Evolutionary conservation across 2,329 filamentous ascomycete genomes (phyloP).

Genomic region (Polychaeton citri): DNA sequence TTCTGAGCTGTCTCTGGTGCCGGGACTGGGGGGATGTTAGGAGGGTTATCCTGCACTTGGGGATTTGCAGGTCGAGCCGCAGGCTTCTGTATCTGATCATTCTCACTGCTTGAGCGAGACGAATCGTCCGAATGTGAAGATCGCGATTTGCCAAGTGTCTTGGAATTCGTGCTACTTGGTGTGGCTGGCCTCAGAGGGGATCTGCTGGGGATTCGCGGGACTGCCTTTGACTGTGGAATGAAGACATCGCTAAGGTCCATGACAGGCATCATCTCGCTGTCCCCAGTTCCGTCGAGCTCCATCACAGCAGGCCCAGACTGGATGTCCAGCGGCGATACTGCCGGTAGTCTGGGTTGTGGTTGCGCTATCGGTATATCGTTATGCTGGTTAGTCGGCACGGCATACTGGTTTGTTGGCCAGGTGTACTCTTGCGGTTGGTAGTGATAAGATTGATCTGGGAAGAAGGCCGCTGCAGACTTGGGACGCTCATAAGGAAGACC

Average conservation of each 20-base stretch:
- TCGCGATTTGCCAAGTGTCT: background rate
- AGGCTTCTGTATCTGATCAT: background rate
- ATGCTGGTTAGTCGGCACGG: background rate
- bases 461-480: background rate
- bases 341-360: background rate
- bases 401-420: background rate
- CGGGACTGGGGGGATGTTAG: background rate
- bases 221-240: constrained; percentile 3
- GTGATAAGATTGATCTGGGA: background rate
- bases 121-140: background rate
- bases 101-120: background rate
- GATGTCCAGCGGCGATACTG: background rate
- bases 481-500: background rate
- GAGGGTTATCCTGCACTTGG: background rate
- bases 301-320: background rate
- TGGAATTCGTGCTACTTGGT: background rate
- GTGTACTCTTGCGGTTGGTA: background rate
- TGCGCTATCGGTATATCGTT: background rate
- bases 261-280: constrained; percentile 1
- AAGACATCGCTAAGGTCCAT: constrained; percentile 10
- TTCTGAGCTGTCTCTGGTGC: background rate
- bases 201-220: background rate
- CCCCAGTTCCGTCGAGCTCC: constrained; percentile 1
- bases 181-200: background rate
- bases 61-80: background rate